Conservation (phyloP, 2,329 filamentous ascomycete genomes). For the Aspergillus pseudonomiae region DNA sequence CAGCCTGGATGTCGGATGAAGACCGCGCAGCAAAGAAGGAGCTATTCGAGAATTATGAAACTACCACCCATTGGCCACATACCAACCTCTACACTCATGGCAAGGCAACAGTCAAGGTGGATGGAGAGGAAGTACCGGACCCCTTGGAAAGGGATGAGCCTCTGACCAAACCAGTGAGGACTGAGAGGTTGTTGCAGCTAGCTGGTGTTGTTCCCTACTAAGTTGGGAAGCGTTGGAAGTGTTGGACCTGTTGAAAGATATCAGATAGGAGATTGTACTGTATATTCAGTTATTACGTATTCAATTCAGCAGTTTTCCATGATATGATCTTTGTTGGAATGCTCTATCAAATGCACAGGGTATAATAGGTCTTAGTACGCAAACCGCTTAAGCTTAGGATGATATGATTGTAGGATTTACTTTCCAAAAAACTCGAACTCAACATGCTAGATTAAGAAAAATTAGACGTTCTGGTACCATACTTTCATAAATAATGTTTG, state of each 20-base stretch:
- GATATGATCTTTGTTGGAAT: no score
- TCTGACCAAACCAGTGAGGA: conserved; percentile 15
- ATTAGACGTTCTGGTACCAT: no score
- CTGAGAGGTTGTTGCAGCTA: conserved; percentile 10
- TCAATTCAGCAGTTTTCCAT: no score
- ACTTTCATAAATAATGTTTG: no score
- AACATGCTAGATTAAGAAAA: no score
- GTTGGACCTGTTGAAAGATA: background rate
- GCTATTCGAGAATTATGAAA: conserved; percentile 15
- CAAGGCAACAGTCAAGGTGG: conserved; percentile 10
- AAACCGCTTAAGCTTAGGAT: no score
- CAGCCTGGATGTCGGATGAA: conserved; percentile 8
- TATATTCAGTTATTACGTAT: no score
- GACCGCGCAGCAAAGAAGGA: conserved; percentile 15
- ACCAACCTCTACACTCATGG: conserved; percentile 19
- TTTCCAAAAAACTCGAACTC: rapidly evolving
- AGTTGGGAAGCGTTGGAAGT: background rate
- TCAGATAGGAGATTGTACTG: background rate
- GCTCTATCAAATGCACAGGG: no score
- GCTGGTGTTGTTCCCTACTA: conserved; percentile 12
- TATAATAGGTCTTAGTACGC: no score
- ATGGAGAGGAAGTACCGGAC: conserved; percentile 16
- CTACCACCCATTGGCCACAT: conserved; percentile 26
- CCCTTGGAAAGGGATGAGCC: conserved; percentile 19
- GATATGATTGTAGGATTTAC: no score